Evolutionary conservation across 345 rosid species (phyloP), one percentile per base, ranked within the genome.

Genomic region (Heritiera littoralis): DNA sequence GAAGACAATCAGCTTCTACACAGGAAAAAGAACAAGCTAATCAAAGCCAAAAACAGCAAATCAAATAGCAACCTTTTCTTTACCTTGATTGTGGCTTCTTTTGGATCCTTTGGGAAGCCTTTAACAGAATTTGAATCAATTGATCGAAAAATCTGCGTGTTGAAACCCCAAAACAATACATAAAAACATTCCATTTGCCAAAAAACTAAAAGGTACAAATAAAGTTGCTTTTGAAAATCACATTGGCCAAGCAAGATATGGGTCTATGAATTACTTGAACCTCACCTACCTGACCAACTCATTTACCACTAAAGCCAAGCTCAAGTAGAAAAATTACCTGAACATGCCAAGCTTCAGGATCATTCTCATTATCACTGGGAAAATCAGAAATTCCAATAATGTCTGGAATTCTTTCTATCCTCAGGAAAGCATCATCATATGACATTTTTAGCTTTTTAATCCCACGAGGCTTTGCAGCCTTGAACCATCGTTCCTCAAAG

Each of bases 401-500:
- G 67, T 92, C 97, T 28, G 95, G 93, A 84, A 95, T 90, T 85
- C 96, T 89, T 13, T 89, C 92, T 74, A 92, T 80, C 83, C 87
- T 88, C 41, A 95, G 90, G 81, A 93, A 86, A 74, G 98, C 85
- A 89, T 95, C 99, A 87, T 95, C 99, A 79, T 86, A 89, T 9
- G 94, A 86, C 32, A 54, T 82, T 79, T 77, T 95, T 68, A 93
- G 84, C 80, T 95, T 93, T 67, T 89, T 93, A 75, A 95, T 84
- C 67, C 98, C 95, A 8, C 43, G 86, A 74, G 93, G 96, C 87
- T 92, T 93, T 13, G 97, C 78, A 83, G 96, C 94, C 87, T 90
- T 95, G 12, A 77, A 18, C 99, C 99, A 95, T 18, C 99, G 94
- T 82, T 93, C 97, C 89, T 93, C 94, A 81, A 95, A 95, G 87